These are phyloP conservation scores for Phytopythium kandeliae DNA, from an alignment of 352 stramenopile species.

Conservation along the genomic window DNA sequence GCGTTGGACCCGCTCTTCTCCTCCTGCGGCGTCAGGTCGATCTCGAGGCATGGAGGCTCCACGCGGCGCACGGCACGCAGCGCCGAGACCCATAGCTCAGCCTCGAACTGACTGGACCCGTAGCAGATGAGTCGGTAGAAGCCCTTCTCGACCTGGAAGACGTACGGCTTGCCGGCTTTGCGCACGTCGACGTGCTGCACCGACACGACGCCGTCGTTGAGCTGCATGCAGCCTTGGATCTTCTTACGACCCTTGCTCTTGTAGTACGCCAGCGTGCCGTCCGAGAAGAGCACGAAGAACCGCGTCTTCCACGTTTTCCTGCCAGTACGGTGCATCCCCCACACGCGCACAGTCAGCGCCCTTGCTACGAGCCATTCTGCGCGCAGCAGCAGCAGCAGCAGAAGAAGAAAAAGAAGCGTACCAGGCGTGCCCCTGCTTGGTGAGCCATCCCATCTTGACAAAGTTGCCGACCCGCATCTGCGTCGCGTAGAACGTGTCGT, in stretches of 20 bases:
- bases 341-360: not conserved
- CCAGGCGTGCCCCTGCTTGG: constrained; percentile 80
- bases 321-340: not conserved
- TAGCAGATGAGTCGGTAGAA: constrained; percentile 82
- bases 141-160: constrained; percentile 81
- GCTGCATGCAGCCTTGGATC: constrained; percentile 77
- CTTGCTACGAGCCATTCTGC: too few species aligned
- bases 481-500: constrained; percentile 62
- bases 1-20: constrained; percentile 48
- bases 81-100: constrained; percentile 74
- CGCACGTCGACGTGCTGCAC: constrained; percentile 77
- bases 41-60: constrained; percentile 47
- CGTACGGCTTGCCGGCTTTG: constrained; percentile 55
- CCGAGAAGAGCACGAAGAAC: constrained; percentile 81
- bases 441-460: constrained; percentile 81
- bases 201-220: constrained; percentile 81
- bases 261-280: constrained; percentile 83
- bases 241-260: constrained; percentile 67
- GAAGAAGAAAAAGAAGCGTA: constrained; percentile 9
- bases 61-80: constrained; percentile 43
- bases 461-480: constrained; percentile 67
- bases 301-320: constrained; percentile 85
- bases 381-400: not conserved
- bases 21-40: constrained; percentile 50
- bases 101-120: constrained; percentile 71